Percentiles rank a stretch among this genome's conserved stretches.
These are phyloP conservation scores for Quercus rubra DNA, from an alignment of 306 rosid genomes.

Conservation along the genomic window DNA sequence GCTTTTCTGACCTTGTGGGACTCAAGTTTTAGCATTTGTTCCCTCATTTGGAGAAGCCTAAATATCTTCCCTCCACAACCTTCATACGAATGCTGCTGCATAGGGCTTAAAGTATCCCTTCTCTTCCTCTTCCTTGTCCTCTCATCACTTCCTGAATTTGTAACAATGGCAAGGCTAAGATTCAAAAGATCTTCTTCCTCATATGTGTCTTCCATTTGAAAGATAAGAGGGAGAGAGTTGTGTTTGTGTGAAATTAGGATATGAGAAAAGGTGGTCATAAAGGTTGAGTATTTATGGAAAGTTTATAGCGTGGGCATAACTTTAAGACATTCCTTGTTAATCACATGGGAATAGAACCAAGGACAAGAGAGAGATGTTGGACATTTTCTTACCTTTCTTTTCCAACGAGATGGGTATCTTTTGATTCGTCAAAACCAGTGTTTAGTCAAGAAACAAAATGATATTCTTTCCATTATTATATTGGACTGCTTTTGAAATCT, in stretches of 20 bases:
- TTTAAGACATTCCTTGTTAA: conserved; percentile 40
- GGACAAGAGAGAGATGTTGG: conserved; percentile 17
- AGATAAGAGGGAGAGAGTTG: conserved; percentile 1
- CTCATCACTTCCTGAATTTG: conserved; percentile 27
- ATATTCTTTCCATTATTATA: conserved; percentile 31
- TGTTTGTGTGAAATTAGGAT: conserved; percentile 23
- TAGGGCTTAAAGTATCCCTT: conserved; percentile 21
- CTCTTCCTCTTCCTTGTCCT: conserved; percentile 49
- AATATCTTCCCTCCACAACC: conserved; percentile 60
- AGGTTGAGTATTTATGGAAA: conserved; percentile 29
- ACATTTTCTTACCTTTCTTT: neutral
- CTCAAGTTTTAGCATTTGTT: conserved; percentile 52
- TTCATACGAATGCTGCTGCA: conserved; percentile 27
- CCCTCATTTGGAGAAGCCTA: conserved; percentile 70
- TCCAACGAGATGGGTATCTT: conserved; percentile 52
- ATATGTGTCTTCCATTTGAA: conserved; percentile 50
- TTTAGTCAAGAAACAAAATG: conserved; percentile 44
- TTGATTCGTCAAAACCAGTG: conserved; percentile 52
- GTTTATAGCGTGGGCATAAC: conserved; percentile 11
- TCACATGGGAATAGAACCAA: conserved; percentile 45
- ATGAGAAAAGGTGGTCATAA: conserved; percentile 8
- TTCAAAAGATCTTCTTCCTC: conserved; percentile 63
- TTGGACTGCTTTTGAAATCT: conserved; percentile 28
- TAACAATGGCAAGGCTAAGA: conserved; percentile 66
- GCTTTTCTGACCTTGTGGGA: conserved; percentile 20